Conservation (phyloP, 1,284 basidiomycete genomes). For the Marasmius oreades region DNA sequence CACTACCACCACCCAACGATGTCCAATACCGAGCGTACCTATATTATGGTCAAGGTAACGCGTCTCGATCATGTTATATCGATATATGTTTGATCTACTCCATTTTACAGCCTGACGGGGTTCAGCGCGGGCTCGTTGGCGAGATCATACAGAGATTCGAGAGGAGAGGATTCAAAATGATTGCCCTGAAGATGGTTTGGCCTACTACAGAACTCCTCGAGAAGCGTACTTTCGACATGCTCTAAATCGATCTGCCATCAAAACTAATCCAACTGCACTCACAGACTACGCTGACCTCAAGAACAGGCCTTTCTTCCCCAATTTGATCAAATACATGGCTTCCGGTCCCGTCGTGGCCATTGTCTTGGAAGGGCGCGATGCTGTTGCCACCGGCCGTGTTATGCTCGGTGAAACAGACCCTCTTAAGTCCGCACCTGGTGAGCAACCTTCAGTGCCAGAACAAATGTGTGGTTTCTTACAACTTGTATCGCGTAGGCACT, state of each 20-base stretch:
- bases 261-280: slow-evolving; percentile 13
- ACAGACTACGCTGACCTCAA: slow-evolving; percentile 93
- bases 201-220: slow-evolving; percentile 82
- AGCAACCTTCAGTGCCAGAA: slow-evolving; percentile 26
- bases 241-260: slow-evolving; percentile 12
- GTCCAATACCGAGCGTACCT: slow-evolving; percentile 74
- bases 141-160: slow-evolving; percentile 94
- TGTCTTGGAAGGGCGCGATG: slow-evolving; percentile 97
- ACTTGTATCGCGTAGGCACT: slow-evolving; percentile 48
- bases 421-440: slow-evolving; percentile 82
- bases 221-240: slow-evolving; percentile 52
- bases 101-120: slow-evolving; percentile 82
- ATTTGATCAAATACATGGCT: slow-evolving; percentile 91
- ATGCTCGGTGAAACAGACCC: slow-evolving; percentile 99
- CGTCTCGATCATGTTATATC: slow-evolving; percentile 1
- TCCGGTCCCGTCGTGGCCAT: slow-evolving; percentile 95
- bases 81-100: background rate
- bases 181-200: slow-evolving; percentile 84
- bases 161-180: slow-evolving; percentile 92
- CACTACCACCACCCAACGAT: slow-evolving; percentile 37
- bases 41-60: slow-evolving; percentile 85
- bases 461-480: slow-evolving; percentile 3
- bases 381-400: slow-evolving; percentile 92
- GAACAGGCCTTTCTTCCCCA: slow-evolving; percentile 90
- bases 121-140: slow-evolving; percentile 93